Base-by-base conservation (phyloP, 2,329 filamentous ascomycete genomes). In the Aspergillus ochraceoroseus region DNA sequence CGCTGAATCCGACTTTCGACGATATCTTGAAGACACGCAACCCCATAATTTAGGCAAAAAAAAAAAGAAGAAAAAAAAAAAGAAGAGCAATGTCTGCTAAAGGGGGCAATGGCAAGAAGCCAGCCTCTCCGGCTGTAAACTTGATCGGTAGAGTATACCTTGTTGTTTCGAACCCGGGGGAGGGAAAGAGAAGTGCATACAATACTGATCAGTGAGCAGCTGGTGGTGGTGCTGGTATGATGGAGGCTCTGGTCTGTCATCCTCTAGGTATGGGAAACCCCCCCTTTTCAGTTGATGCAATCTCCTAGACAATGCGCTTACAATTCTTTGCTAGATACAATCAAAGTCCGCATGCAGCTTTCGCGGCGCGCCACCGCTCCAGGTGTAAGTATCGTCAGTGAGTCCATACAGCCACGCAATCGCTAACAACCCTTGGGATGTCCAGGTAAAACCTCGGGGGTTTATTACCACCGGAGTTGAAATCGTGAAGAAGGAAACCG, bases 261-360 rank as follows among this genome's bases (percentile, higher is more conserved):
- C 92, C 92, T 48, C 77, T 96, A 44, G 85, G 85, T 90, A 76
- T 57, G 75, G 55, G 17, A 43, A 37, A 39, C 11, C 7, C 9
- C 36, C 25, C 14, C 27, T 29, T 26, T 23, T 32, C 29, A 6
- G 15, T 7, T 19, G n/a, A 27, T 20, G 19, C 33, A 28, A 9
- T 23, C 5, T 17, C 11, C 7, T 23, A 9, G 32, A 46, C 46
- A 29, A 48, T 49, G 38, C 41, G 45, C 44, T 63, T 44, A 54
- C 53, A 45, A 37, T 53, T 45, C 2, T 34, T n/a, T 50, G 22
- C 45, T 32, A 85, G 87, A 95, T 68, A 95, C 89, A 45, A 94
- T 96, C 74, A 95, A 98, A 77, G 92, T 98, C 48, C 88, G 92
- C 56, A 98, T 98, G 94, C 92, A 98, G 72, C 83, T 98, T 46